Conservation (phyloP, 768 basidiomycete genomes). For the Sarcodon aspratus region DNA sequence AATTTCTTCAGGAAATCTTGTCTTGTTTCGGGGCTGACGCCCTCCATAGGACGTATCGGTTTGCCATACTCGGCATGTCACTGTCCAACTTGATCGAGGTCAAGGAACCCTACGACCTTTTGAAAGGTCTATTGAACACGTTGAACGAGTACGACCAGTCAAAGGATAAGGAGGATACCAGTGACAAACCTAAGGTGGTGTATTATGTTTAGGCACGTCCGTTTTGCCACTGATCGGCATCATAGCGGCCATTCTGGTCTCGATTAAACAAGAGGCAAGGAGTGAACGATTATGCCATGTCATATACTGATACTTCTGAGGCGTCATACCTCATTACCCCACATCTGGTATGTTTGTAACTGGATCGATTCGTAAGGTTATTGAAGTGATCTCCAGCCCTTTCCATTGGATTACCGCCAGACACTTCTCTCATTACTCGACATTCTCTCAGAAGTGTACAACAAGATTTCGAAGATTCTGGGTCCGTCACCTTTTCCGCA, state of each 20-base stretch:
- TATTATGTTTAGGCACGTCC: slow-evolving; percentile 1
- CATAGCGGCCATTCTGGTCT: not conserved
- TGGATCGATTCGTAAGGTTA: not conserved
- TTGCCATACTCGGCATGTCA: slow-evolving; percentile 80
- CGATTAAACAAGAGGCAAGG: slow-evolving; percentile 32
- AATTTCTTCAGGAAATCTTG: slow-evolving; percentile 6
- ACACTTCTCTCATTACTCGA: slow-evolving; percentile 82
- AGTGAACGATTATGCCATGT: slow-evolving; percentile 47
- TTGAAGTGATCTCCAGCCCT: slow-evolving; percentile 44
- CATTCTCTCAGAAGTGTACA: slow-evolving; percentile 82
- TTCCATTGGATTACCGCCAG: slow-evolving; percentile 82
- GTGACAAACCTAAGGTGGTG: slow-evolving; percentile 66
- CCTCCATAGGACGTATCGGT: slow-evolving; percentile 57
- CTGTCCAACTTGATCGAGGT: slow-evolving; percentile 76
- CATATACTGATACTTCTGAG: slow-evolving; percentile 52
- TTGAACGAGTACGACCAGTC: slow-evolving; percentile 70
- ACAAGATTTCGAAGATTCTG: slow-evolving; percentile 74
- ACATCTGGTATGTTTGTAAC: slow-evolving; percentile 48
- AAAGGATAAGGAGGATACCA: slow-evolving; percentile 60
- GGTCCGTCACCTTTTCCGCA: slow-evolving; percentile 72
- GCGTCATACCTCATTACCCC: slow-evolving; percentile 62
- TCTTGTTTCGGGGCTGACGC: not conserved
- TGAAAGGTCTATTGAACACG: slow-evolving; percentile 61
- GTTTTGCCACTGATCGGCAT: not conserved
- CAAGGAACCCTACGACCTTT: slow-evolving; percentile 66